These are phyloP conservation scores for Salvia miltiorrhiza DNA, from an alignment of 257 asterid species.

Conservation along the genomic window DNA sequence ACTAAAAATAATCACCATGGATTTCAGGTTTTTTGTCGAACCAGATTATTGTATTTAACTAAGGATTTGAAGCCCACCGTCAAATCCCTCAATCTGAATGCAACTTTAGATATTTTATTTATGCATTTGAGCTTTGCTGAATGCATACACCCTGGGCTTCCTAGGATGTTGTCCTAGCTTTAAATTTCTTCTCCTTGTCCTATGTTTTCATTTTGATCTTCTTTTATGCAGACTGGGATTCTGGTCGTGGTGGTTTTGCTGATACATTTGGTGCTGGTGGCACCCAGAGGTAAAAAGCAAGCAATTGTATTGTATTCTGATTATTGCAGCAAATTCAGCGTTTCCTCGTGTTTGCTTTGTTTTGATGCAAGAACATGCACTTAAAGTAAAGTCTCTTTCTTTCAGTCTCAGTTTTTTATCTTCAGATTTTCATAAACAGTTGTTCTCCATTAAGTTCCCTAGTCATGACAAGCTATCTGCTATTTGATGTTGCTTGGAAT, in stretches of 20 bases:
- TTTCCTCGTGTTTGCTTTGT: background rate
- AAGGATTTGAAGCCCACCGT: background rate
- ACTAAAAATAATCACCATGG: background rate
- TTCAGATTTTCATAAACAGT: background rate
- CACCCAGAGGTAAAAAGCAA: slow-evolving; percentile 53
- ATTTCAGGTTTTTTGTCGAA: background rate
- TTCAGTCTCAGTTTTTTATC: background rate
- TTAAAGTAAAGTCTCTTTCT: background rate
- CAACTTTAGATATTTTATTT: background rate
- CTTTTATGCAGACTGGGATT: slow-evolving; percentile 69
- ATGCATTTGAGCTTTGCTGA: background rate
- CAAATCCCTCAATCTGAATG: background rate
- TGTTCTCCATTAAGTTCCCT: slow-evolving; percentile 5
- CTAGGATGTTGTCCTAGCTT: background rate
- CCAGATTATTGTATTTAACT: background rate
- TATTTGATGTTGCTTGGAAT: background rate
- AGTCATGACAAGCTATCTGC: background rate
- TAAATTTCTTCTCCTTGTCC: background rate
- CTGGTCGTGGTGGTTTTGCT: slow-evolving; percentile 65
- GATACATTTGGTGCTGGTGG: slow-evolving; percentile 61
- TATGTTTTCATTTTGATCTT: background rate
- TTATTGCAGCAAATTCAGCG: slow-evolving; percentile 2
- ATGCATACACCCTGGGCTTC: background rate
- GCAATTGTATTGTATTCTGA: slow-evolving; percentile 4
- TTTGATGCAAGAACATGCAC: slow-evolving; percentile 10